Evolutionary conservation across 768 basidiomycete species (phyloP).

Genomic region (Mycena latifolia): DNA sequence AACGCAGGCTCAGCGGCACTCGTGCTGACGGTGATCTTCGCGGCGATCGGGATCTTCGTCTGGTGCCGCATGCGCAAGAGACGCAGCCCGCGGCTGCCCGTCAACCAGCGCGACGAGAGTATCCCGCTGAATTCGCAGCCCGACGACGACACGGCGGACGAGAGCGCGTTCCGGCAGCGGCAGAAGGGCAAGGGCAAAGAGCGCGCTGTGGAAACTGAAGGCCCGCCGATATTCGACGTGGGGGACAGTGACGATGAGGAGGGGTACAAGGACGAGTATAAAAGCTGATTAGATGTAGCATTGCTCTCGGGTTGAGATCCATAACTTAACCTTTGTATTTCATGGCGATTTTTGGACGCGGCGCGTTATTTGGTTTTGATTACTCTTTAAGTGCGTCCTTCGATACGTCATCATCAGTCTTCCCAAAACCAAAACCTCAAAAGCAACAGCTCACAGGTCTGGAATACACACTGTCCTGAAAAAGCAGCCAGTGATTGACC

Average conservation of each 20-base stretch:
- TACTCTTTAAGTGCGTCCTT: too few species aligned
- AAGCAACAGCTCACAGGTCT: too few species aligned
- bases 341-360: too few species aligned
- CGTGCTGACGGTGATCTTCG: conserved; percentile 80
- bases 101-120: conserved; percentile 69
- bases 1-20: conserved; percentile 91
- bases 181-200: conserved; percentile 60
- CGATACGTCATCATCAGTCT: too few species aligned
- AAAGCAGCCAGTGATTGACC: too few species aligned
- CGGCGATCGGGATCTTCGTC: conserved; percentile 78
- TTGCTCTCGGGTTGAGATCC: too few species aligned
- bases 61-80: conserved; percentile 77
- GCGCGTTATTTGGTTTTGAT: neutral
- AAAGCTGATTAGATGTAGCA: conserved; percentile 21
- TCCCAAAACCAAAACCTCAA: too few species aligned
- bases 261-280: conserved; percentile 43
- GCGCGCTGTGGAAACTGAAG: conserved; percentile 49
- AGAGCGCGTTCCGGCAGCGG: conserved; percentile 46
- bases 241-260: conserved; percentile 71
- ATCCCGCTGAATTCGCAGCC: conserved; percentile 71
- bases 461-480: too few species aligned
- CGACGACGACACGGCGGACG: conserved; percentile 59
- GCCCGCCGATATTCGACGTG: conserved; percentile 67
- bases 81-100: conserved; percentile 56
- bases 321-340: neutral